Evolutionary conservation across 345 rosid species (phyloP).

Genomic region (Lepidium aucheri): DNA sequence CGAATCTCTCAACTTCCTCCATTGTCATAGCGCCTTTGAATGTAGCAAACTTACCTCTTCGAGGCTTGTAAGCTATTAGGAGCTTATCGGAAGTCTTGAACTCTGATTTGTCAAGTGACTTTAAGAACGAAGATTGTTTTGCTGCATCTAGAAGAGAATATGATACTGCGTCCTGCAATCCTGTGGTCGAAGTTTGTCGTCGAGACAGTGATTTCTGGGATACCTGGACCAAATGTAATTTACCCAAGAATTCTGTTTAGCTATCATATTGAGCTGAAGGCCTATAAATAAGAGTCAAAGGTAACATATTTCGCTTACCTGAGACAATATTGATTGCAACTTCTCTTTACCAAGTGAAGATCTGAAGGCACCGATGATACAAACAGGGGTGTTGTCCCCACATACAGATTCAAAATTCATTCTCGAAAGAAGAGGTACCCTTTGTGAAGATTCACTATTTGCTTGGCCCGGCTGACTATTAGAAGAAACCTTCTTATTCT

Average conservation of each 20-base stretch:
- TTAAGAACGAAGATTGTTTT: conserved; percentile 52
- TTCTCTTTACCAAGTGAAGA: conserved; percentile 51
- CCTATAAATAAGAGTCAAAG: not conserved
- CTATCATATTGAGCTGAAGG: not conserved
- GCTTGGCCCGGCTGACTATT: conserved; percentile 30
- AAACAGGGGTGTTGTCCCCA: conserved; percentile 63
- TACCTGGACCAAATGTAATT: conserved; percentile 36
- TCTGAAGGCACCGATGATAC: conserved; percentile 75
- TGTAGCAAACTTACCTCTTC: conserved; percentile 53
- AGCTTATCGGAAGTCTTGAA: conserved; percentile 43
- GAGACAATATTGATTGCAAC: conserved; percentile 46
- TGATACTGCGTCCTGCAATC: conserved; percentile 43
- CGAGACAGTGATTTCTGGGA: conserved; percentile 71
- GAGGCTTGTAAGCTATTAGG: conserved; percentile 73
- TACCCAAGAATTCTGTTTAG: not conserved
- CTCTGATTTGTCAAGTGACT: conserved; percentile 54
- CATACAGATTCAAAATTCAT: conserved; percentile 56
- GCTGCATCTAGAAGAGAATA: conserved; percentile 59
- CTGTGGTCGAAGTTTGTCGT: conserved; percentile 33
- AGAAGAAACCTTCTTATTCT: conserved; percentile 58
- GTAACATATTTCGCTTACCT: conserved; percentile 32
- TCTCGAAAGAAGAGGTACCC: conserved; percentile 40
- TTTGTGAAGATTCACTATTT: conserved; percentile 28
- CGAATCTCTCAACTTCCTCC: conserved; percentile 67
- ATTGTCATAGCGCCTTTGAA: conserved; percentile 32